Evolutionary conservation across 108 stramenopile genomes (phyloP), one percentile per base, ranked within the genome.

Genomic region (Phaeodactylum tricornutum): DNA sequence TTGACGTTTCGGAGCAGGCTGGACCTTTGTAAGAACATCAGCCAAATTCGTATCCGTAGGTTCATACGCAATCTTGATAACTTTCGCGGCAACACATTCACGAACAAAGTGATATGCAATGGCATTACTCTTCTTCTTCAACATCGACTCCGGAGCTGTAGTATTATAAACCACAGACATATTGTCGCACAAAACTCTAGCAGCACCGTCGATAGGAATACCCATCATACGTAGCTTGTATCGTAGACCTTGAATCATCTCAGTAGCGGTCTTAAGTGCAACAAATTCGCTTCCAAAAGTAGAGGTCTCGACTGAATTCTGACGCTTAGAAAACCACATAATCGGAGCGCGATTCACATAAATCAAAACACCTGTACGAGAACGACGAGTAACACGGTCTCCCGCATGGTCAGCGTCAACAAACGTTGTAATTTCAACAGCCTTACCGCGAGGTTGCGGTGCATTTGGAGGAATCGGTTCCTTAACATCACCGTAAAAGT

Each of bases 141-240:
- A 30, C 0, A 15, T 36, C 12, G 67, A 69, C 45, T 69, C 71
- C 14, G 64, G 69, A 3, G 21, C 23, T 12, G 29, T 16, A 1
- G 69, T 27, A 38, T 64, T 70, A 17, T 64, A 30, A 29, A 67
- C 44, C 16, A 68, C 63, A 4, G 62, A 60, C 57, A 43, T 57
- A 31, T 72, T 77, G 35, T 82, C 75, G 20, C 72, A 53, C 33
- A 45, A 64, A 1, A 72, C 30, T 20, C 35, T 33, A 0, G 55
- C 11, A 8, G 74, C 53, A 22, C 57, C 74, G 0, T 44, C 43
- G 16, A 69, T 12, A 0, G 55, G 59, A 1, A 72, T 54, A n/a
- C 75, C 75, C 75, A 77, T 72, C 75, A 77, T 77, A 19, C 67
- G 25, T 1, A 77, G 29, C 37, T 77, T 77, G 59, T 70, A 70